Evolutionary conservation across 139 green algal species (phyloP).

Genomic region (Zygnema cylindricum): DNA sequence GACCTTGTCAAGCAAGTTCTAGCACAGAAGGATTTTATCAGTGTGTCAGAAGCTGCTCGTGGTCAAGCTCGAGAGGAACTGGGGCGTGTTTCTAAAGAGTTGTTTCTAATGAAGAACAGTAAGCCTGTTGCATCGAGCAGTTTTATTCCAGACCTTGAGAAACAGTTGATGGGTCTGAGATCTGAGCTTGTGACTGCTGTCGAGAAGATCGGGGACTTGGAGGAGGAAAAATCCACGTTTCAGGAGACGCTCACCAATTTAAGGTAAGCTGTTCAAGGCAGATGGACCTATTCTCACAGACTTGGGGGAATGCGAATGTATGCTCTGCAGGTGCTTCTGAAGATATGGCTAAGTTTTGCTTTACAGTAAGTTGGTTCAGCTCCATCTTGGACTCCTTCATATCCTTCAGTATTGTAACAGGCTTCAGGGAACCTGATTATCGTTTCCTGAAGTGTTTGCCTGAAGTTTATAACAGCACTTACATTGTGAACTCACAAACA

Average conservation of each 20-base stretch:
- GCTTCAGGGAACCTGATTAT: no score
- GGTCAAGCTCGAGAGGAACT: background rate
- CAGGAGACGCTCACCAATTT: background rate
- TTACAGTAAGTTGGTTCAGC: no score
- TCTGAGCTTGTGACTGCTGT: background rate
- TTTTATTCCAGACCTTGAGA: background rate
- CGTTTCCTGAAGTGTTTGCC: no score
- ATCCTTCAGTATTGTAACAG: no score
- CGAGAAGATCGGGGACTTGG: background rate
- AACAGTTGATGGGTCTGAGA: background rate
- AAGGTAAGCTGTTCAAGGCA: background rate
- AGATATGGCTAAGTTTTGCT: no score
- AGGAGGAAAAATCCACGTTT: background rate
- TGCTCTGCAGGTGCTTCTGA: no score
- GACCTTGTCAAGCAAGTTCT: background rate
- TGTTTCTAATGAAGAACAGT: background rate
- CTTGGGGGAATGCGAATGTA: no score
- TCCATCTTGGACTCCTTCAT: no score
- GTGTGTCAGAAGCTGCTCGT: background rate
- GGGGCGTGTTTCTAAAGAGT: background rate
- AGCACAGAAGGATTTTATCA: background rate
- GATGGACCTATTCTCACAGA: no score
- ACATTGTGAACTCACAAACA: no score
- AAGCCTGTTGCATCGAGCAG: background rate
- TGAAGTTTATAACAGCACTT: no score